A percentile compares a stretch with the other conserved stretches of the same genome.
Conservation (phyloP, 2,329 filamentous ascomycete genomes). For the Didymosphaeria variabile region DNA sequence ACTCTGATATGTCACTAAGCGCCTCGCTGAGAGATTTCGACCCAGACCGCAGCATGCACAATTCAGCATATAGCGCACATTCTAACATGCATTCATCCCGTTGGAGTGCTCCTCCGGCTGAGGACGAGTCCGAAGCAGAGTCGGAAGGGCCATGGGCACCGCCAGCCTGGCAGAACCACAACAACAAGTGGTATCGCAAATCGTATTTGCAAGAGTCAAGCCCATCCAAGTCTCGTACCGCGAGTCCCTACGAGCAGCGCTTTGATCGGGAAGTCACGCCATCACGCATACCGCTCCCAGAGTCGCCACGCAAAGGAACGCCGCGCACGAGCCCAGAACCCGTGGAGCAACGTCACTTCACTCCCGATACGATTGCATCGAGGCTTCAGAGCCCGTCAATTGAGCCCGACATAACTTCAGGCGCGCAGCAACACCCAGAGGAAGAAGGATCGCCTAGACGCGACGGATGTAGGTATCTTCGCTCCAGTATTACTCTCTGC, state of each 20-base stretch:
- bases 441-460: conserved; percentile 37
- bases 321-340: conserved; percentile 63
- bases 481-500: conserved; percentile 8
- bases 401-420: conserved; percentile 31
- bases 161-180: conserved; percentile 69
- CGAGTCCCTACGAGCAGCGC: conserved; percentile 69
- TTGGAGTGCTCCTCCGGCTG: conserved; percentile 46
- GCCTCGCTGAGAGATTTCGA: conserved; percentile 51
- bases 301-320: conserved; percentile 65
- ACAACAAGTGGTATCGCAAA: conserved; percentile 66
- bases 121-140: conserved; percentile 57
- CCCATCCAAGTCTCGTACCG: conserved; percentile 63
- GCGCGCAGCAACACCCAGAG: conserved; percentile 27
- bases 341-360: conserved; percentile 40
- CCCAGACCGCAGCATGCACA: conserved; percentile 45
- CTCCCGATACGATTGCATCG: conserved; percentile 44
- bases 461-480: conserved; percentile 46
- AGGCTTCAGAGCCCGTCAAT: conserved; percentile 45
- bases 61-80: conserved; percentile 58
- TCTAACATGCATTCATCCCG: conserved; percentile 68
- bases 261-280: conserved; percentile 61
- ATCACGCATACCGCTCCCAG: conserved; percentile 68
- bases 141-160: conserved; percentile 68
- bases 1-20: conserved; percentile 49
- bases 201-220: conserved; percentile 52